phyloP scores from a whole-genome alignment of 495 filamentous ascomycete genomes.

The Penicillium maclennaniae region DNA sequence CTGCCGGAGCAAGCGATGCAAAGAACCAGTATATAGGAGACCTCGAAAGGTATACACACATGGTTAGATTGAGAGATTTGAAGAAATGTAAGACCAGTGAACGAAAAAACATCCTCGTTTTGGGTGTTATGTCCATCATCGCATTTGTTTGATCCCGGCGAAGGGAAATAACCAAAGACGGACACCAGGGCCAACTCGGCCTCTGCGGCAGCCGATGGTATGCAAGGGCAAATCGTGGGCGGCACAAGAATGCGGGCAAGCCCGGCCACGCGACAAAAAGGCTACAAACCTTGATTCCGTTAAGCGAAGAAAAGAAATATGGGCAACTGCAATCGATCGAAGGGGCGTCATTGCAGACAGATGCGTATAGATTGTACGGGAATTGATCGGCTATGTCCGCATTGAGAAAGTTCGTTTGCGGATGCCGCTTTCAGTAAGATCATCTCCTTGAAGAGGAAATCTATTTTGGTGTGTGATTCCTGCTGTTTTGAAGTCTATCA shows the following conservation, averaged over 20 bases:
- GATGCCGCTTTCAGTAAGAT: constrained; percentile 5
- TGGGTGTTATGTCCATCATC: neutral
- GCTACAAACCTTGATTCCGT: neutral
- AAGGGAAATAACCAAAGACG: constrained; percentile 5
- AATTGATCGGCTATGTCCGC: constrained; percentile 1
- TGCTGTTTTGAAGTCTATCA: neutral
- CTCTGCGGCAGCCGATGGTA: constrained; percentile 15
- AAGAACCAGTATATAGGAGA: neutral
- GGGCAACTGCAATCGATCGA: constrained; percentile 1
- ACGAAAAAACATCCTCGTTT: neutral
- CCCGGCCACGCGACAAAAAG: constrained; percentile 20
- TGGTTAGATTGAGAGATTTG: neutral
- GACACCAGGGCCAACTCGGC: constrained; percentile 5
- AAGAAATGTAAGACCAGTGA: neutral
- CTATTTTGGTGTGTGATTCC: neutral
- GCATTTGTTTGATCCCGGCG: constrained; percentile 6
- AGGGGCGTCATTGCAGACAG: neutral
- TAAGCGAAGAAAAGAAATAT: constrained; percentile 5
- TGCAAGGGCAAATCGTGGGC: constrained; percentile 22
- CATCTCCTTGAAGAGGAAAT: neutral
- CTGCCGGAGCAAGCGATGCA: neutral
- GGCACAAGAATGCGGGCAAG: constrained; percentile 22
- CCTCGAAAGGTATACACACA: constrained; percentile 5
- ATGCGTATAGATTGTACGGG: neutral
- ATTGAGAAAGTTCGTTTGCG: constrained; percentile 8